phyloP scores from a whole-genome alignment of 345 rosid species.

The Moricandia moricandioides region DNA sequence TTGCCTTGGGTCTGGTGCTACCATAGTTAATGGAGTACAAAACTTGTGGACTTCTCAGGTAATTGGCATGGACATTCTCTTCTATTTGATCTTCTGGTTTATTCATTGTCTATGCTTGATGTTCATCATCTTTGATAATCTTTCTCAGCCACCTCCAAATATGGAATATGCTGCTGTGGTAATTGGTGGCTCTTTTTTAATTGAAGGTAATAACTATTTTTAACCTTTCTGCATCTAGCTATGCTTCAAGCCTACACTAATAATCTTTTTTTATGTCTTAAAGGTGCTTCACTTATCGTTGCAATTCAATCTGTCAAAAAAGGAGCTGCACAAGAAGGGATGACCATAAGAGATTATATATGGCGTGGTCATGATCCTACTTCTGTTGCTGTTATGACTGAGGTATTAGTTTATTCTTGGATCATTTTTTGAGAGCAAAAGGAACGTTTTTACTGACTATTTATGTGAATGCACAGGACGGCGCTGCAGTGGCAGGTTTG shows the following conservation, averaged over 20 bases:
- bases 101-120: no score
- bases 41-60: slow-evolving; percentile 82
- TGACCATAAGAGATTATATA: slow-evolving; percentile 78
- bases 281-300: slow-evolving; percentile 93
- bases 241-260: slow-evolving; percentile 1
- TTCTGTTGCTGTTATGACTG: slow-evolving; percentile 98
- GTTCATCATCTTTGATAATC: slow-evolving; percentile 25
- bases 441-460: neutral
- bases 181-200: slow-evolving; percentile 85
- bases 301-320: slow-evolving; percentile 95
- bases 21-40: slow-evolving; percentile 89
- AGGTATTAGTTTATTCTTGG: slow-evolving; percentile 46
- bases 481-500: slow-evolving; percentile 96
- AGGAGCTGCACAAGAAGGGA: slow-evolving; percentile 97
- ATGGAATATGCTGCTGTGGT: slow-evolving; percentile 88
- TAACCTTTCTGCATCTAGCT: slow-evolving; percentile 9
- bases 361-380: slow-evolving; percentile 99
- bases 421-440: neutral
- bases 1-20: slow-evolving; percentile 99
- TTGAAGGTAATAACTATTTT: slow-evolving; percentile 62
- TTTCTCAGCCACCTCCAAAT: slow-evolving; percentile 75
- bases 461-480: slow-evolving; percentile 60
- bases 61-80: slow-evolving; percentile 19
- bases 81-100: slow-evolving; percentile 12
- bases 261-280: neutral